Evolutionary conservation across 305 asterid species (phyloP).

Genomic region (Fraxinus sp.): DNA sequence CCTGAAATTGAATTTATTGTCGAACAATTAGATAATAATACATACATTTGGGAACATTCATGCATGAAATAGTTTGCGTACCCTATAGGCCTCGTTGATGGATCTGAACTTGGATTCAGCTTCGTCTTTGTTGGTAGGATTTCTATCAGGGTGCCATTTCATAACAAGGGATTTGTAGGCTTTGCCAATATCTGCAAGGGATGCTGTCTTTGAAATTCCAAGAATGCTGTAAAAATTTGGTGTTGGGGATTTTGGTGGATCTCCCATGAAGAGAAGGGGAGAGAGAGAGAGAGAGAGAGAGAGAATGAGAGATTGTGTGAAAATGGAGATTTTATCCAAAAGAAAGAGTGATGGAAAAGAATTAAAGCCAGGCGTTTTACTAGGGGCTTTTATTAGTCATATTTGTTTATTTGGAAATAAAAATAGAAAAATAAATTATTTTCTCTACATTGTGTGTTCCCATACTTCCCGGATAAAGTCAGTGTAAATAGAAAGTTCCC

Average conservation of each 20-base stretch:
- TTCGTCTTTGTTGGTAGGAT: conserved; percentile 56
- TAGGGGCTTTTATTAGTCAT: conserved; percentile 30
- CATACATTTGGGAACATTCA: background rate
- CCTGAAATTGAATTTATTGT: conserved; percentile 30
- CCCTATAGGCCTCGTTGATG: conserved; percentile 82
- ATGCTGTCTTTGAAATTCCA: conserved; percentile 60
- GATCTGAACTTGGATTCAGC: conserved; percentile 57
- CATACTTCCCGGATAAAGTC: too few species aligned
- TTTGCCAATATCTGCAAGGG: conserved; percentile 63
- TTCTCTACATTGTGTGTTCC: background rate
- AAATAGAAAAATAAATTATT: background rate
- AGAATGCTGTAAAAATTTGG: conserved; percentile 51
- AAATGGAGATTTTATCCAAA: conserved; percentile 16
- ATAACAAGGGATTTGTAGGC: conserved; percentile 58
- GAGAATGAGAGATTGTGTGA: too few species aligned
- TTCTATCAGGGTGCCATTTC: conserved; percentile 83
- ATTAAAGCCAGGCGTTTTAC: conserved; percentile 25
- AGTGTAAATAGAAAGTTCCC: background rate
- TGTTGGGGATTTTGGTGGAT: conserved; percentile 42
- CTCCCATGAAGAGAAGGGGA: conserved; percentile 54
- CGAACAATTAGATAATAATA: background rate
- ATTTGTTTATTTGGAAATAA: background rate
- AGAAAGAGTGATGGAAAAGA: conserved; percentile 21
- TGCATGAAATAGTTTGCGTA: conserved; percentile 23
- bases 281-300: background rate